Evolutionary conservation across 495 filamentous ascomycete species (phyloP).

Genomic region (Apiosordaria backusii): DNA sequence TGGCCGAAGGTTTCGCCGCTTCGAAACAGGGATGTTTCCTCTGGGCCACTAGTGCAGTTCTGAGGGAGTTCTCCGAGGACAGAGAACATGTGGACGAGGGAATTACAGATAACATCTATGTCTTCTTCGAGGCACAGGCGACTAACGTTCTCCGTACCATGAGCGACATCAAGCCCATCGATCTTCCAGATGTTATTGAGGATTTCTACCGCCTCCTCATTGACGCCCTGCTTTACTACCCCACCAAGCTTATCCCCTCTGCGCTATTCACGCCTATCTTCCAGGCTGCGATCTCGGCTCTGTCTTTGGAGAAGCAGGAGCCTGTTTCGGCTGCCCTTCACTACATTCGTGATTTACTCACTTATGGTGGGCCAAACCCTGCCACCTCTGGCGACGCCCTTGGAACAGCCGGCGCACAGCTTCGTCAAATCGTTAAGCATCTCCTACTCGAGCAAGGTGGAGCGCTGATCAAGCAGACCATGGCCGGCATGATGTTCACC

Average conservation of each 20-base stretch:
- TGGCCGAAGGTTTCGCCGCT: slow-evolving; percentile 75
- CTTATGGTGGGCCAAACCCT: slow-evolving; percentile 75
- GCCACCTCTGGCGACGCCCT: slow-evolving; percentile 64
- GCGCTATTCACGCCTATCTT: slow-evolving; percentile 76
- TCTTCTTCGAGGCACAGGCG: slow-evolving; percentile 91
- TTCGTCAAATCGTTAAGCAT: slow-evolving; percentile 67
- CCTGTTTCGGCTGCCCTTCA: slow-evolving; percentile 88
- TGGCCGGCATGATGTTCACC: slow-evolving; percentile 98
- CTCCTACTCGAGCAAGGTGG: slow-evolving; percentile 71
- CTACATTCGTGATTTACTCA: slow-evolving; percentile 88
- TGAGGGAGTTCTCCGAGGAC: slow-evolving; percentile 91
- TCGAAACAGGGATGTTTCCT: slow-evolving; percentile 95
- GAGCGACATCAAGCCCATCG: slow-evolving; percentile 79
- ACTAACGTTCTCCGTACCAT: slow-evolving; percentile 81
- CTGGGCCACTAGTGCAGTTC: slow-evolving; percentile 92
- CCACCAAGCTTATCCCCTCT: slow-evolving; percentile 73
- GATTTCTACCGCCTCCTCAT: slow-evolving; percentile 94
- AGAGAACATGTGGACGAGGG: slow-evolving; percentile 73
- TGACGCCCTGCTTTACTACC: slow-evolving; percentile 89
- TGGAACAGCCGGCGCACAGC: slow-evolving; percentile 49
- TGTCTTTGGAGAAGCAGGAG: slow-evolving; percentile 84
- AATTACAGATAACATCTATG: slow-evolving; percentile 87
- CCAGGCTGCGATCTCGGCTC: slow-evolving; percentile 75
- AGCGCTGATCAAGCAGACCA: slow-evolving; percentile 72
- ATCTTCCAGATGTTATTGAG: slow-evolving; percentile 95